Conservation (phyloP, 306 rosid genomes). For the Arachis hypogaea region DNA sequence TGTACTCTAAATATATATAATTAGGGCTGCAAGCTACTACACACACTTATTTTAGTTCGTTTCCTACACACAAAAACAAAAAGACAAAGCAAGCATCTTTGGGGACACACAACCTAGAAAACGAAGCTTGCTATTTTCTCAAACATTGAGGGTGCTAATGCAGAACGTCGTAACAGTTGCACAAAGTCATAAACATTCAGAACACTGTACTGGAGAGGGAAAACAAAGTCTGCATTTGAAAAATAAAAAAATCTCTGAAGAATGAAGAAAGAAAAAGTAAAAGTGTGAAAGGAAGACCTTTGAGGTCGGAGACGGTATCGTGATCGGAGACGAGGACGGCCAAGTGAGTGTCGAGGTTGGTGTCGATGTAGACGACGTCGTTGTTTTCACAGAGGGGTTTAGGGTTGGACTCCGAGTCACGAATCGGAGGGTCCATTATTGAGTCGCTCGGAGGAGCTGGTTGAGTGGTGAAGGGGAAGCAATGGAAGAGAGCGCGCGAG, state of each 20-base stretch:
- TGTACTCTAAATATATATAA: background rate
- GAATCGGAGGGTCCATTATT: slow-evolving; percentile 40
- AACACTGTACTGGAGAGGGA: background rate
- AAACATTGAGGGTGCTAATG: background rate
- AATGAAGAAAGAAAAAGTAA: background rate
- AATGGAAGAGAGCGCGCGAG: background rate
- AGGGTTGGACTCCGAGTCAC: slow-evolving; percentile 27
- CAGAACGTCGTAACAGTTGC: background rate
- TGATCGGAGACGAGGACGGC: slow-evolving; percentile 51
- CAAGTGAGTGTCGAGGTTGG: slow-evolving; percentile 74
- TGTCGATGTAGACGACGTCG: slow-evolving; percentile 60
- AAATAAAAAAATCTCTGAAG: background rate
- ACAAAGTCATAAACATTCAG: background rate
- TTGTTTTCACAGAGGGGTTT: background rate
- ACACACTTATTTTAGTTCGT: background rate
- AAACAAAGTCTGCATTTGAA: no score
- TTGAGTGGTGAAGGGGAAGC: background rate
- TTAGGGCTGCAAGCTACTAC: background rate
- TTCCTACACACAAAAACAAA: background rate
- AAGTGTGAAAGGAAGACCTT: slow-evolving; percentile 47
- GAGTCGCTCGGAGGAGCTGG: background rate
- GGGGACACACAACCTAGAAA: background rate
- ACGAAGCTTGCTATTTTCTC: background rate
- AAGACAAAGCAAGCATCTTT: background rate
- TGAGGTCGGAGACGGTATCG: slow-evolving; percentile 66